Base-by-base conservation (phyloP, 164 flowering plant genomes). In the Macadamia integrifolia region DNA sequence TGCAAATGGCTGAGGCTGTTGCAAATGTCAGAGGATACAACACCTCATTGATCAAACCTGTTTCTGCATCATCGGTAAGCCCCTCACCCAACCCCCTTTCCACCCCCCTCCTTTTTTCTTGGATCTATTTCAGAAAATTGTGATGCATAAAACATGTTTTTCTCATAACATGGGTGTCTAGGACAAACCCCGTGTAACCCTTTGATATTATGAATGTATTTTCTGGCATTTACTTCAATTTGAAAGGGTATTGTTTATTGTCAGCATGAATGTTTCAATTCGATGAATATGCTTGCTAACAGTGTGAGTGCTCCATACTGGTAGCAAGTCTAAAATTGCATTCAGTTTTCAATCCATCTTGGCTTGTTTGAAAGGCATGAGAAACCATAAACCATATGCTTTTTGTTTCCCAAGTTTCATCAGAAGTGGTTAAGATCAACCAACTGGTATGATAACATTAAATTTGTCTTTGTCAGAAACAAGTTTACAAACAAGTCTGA, bases 1-100 rank as follows among this genome's bases (percentile, higher is more conserved):
- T 80, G 68, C 92, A 93, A 77, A 93, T 89, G 91, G 96, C 97
- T 10, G 92, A 91, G 78, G 75, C 82, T 69, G 91, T 91, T n/a
- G 96, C 97, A 53, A 69, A 79, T 60, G 60, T 80, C 23, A 80
- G 83, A 81, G 96, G 96, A 73, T 81, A 88, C 70, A 65, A 73
- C 65, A 64, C 74, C 48, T 84, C 91, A 53, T 79, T 86, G 65
- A 84, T 93, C 74, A 86, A 84, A 75, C 68, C 79, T 52, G 90
- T 86, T 3, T 84, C 96, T 74, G 90, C 96, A 67, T 85, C 93
- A 78, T 85, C 94, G 28, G 96, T 93, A 81, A 18, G 9, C 58
- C 18, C 28, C 50, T 17, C 61, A 23, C 23, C 23, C 23, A 23
- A 23, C 40, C 5, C 5, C 40, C 40, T 5, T 5, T 35, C 40